A percentile compares a stretch with the other conserved stretches of the same genome.
These are phyloP conservation scores for Mucor circinelloides DNA, from an alignment of 371 early-diverging fungal genomes.

Conservation along the genomic window DNA sequence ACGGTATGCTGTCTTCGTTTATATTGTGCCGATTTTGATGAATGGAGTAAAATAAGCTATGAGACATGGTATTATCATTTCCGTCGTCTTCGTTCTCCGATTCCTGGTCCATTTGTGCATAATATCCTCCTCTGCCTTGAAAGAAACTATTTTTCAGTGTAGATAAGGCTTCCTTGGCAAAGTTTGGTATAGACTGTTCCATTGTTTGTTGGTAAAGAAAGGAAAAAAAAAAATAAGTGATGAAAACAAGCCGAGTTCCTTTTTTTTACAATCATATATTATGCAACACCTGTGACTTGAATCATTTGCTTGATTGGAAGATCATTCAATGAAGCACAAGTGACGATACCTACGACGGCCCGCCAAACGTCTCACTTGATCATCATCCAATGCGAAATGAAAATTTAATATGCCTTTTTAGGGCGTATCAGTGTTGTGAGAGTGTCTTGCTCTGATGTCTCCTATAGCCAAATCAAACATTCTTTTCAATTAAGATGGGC, in stretches of 20 bases:
- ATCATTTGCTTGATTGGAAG: not conserved
- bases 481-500: not conserved
- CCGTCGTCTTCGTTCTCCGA: constrained; percentile 46
- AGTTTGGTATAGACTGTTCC: constrained; percentile 30
- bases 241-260: not conserved
- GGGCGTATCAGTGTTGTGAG: not conserved
- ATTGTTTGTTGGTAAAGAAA: constrained; percentile 10
- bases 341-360: not conserved
- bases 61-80: constrained; percentile 21
- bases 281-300: constrained; percentile 19
- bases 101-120: constrained; percentile 47
- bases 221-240: not conserved
- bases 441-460: not conserved
- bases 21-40: constrained; percentile 26
- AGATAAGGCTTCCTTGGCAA: constrained; percentile 29
- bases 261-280: not conserved
- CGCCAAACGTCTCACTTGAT: not conserved
- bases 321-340: not conserved
- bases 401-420: not conserved
- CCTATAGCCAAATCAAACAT: not conserved
- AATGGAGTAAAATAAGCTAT: constrained; percentile 48
- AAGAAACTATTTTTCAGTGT: constrained; percentile 33
- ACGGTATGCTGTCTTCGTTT: constrained; percentile 47
- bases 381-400: not conserved
- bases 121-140: constrained; percentile 28